Percentiles rank a stretch among this genome's conserved stretches.
Evolutionary conservation across 371 early-diverging fungal genomes (phyloP).

Genomic region (Mortierella sp.): DNA sequence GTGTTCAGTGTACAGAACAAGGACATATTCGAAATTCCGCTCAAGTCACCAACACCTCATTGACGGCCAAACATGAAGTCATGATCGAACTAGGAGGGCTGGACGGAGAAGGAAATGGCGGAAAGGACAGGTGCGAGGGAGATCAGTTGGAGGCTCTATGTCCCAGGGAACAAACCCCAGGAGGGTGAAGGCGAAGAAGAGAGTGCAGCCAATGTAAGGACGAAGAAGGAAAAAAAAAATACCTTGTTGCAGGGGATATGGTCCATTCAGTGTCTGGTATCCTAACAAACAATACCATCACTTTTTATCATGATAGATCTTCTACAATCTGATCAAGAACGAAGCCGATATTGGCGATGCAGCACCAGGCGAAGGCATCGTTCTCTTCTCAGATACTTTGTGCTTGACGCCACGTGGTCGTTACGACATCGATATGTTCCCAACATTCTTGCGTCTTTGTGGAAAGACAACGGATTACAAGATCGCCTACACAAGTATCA

Average conservation of each 20-base stretch:
- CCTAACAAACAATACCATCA: too few species aligned
- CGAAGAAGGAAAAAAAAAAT: background rate
- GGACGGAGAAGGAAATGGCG: constrained; percentile 63
- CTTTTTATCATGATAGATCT: constrained; percentile 56
- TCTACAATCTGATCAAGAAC: constrained; percentile 93
- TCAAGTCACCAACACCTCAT: constrained; percentile 89
- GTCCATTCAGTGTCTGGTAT: too few species aligned
- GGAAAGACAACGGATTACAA: constrained; percentile 99
- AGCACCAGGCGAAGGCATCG: constrained; percentile 87
- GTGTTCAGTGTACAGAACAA: constrained; percentile 85
- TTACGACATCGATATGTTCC: constrained; percentile 95
- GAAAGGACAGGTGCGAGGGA: constrained; percentile 50
- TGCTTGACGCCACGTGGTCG: constrained; percentile 96
- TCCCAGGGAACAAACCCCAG: constrained; percentile 86
- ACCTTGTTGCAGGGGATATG: too few species aligned
- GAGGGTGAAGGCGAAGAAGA: constrained; percentile 68
- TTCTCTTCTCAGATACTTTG: constrained; percentile 88
- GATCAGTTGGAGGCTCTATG: constrained; percentile 95
- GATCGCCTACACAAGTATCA: constrained; percentile 87
- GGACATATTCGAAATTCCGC: constrained; percentile 92
- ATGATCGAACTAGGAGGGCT: constrained; percentile 87
- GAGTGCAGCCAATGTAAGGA: constrained; percentile 74
- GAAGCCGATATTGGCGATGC: constrained; percentile 89
- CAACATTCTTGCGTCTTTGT: constrained; percentile 90
- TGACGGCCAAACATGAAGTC: constrained; percentile 93